Base-by-base conservation (phyloP, 2,329 filamentous ascomycete species). In the Xenoacremonium recifei region DNA sequence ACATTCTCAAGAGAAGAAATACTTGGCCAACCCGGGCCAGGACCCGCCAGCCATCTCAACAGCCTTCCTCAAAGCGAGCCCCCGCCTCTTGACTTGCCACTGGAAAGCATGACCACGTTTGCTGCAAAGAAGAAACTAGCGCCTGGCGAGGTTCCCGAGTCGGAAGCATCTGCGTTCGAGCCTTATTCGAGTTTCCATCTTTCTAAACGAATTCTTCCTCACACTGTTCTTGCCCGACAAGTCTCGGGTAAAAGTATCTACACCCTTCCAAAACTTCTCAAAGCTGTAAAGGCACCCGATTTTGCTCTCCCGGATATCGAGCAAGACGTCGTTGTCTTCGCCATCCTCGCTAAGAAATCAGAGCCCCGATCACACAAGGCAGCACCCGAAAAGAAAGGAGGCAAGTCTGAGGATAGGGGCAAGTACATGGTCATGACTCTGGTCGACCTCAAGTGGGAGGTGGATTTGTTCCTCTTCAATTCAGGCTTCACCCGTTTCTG, bases 381-480 rank as follows among this genome's bases (percentile, higher is more conserved):
- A 4, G 59, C 63, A 4, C 56, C 64, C 10, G 68, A 61, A 16
- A 66, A 66, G 42, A 70, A 72, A 7, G 68, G 72, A 5, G 68
- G 64, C 21, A 70, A 72, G 47, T 65, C 76, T 33, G 73, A 79
- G 9, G 77, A 84, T 40, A 74, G 77, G 16, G 85, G 85, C 37
- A 96, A 95, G 63, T 99, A 95, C 70, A 96, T 99, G 87, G 85
- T 92, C 2, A 72, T 99, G 48, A 88, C 82, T 2, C 74, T 99
- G 3, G 89, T 88, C 0, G 92, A 99, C 63, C 72, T 99, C 10
- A 85, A 89, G 56, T 96, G 84, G 81, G 89, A 96, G 55, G 66
- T 99, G 11, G 91, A 97, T 50, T 77, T 97, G 31, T 97, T 90
- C 56, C 79, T 99, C 12, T 99, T 99, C 66, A 87, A 88, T 56